phyloP scores from a whole-genome alignment of 352 stramenopile species.

The Phytophthora sojae region DNA sequence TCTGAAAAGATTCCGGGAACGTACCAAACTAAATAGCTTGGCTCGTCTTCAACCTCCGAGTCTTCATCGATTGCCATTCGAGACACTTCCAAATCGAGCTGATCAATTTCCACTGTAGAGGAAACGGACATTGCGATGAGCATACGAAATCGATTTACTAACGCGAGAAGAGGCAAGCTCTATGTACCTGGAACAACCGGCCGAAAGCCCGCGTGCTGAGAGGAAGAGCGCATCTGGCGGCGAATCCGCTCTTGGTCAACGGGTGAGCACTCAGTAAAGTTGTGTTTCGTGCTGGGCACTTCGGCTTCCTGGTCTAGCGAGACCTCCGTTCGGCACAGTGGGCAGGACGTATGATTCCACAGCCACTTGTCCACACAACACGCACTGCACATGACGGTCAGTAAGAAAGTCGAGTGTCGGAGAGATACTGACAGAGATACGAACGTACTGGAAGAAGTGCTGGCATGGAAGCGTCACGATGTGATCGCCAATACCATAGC shows the following conservation, averaged over 20 bases:
- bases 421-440: not conserved
- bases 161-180: not conserved
- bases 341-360: conserved; percentile 88
- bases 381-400: conserved; percentile 45
- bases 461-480: conserved; percentile 86
- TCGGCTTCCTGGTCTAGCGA: conserved; percentile 58
- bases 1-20: not conserved
- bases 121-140: not conserved
- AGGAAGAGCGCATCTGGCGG: conserved; percentile 76
- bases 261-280: conserved; percentile 80
- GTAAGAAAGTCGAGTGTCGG: conserved; percentile 10
- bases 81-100: conserved; percentile 39
- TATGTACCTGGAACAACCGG: conserved; percentile 71
- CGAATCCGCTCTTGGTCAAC: conserved; percentile 77
- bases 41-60: conserved; percentile 40
- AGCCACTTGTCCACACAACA: conserved; percentile 89
- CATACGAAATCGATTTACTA: not conserved
- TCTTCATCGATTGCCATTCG: conserved; percentile 46
- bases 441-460: conserved; percentile 89
- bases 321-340: conserved; percentile 83
- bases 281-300: conserved; percentile 60
- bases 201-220: conserved; percentile 70
- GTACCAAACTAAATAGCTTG: conserved; percentile 48
- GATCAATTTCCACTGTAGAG: conserved; percentile 42
- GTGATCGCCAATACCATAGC: conserved; percentile 85